phyloP scores from a whole-genome alignment of 2,329 filamentous ascomycete species.

The Botrytis deweyae region DNA sequence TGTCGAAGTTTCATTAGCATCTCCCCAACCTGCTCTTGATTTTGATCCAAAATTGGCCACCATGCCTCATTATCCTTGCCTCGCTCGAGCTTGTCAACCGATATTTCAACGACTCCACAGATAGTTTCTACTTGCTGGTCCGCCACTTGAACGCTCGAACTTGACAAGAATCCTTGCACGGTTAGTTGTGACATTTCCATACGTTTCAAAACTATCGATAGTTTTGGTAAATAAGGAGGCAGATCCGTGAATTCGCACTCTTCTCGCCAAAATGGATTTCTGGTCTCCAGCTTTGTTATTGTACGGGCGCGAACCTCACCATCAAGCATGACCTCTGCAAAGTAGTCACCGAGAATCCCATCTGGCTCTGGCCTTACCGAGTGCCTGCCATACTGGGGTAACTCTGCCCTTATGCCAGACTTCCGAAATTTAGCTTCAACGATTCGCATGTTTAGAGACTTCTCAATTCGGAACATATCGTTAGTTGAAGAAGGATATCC shows the following conservation, averaged over 20 bases:
- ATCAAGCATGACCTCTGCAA: conserved; percentile 77
- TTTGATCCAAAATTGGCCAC: conserved; percentile 78
- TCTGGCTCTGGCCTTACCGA: conserved; percentile 44
- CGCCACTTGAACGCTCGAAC: conserved; percentile 33
- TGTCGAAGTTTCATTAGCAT: conserved; percentile 80
- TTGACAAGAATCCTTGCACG: conserved; percentile 35
- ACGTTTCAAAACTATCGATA: conserved; percentile 71
- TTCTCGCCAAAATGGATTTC: conserved; percentile 76
- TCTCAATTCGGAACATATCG: conserved; percentile 61
- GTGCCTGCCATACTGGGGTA: conserved; percentile 28
- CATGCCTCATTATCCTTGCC: conserved; percentile 82
- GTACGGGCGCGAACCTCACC: conserved; percentile 77
- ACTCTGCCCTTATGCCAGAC: conserved; percentile 37
- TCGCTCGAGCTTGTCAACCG: conserved; percentile 73
- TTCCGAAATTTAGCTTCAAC: conserved; percentile 59
- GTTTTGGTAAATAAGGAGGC: conserved; percentile 64
- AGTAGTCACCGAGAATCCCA: conserved; percentile 63
- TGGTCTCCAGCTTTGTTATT: conserved; percentile 67
- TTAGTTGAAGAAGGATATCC: conserved; percentile 34
- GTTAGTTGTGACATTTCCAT: conserved; percentile 44
- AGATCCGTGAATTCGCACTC: conserved; percentile 76
- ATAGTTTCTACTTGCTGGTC: conserved; percentile 49
- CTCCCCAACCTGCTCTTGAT: conserved; percentile 74
- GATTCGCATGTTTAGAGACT: conserved; percentile 57
- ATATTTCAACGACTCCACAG: conserved; percentile 71